Base-by-base conservation (phyloP, 257 asterid genomes). In the Marsdenia floribunda region DNA sequence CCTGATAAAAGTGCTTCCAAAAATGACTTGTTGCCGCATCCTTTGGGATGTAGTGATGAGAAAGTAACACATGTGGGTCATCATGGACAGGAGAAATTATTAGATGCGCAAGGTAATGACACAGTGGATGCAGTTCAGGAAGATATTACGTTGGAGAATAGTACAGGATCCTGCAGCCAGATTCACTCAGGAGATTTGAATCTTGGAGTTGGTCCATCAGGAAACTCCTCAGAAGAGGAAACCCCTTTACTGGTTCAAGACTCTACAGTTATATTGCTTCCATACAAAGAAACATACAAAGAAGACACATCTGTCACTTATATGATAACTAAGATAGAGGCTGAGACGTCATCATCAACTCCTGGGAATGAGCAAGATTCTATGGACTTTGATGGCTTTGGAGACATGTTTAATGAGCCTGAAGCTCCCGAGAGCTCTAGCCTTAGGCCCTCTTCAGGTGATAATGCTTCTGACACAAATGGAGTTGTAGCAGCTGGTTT, bases 371-470 rank as follows among this genome's bases (percentile, higher is more conserved):
- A 88, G 66, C 85, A 83, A 73, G 90, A 85, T 71, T 70, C 84
- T 21, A 65, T 79, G 68, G 88, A 83, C 60, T 88, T 91, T 80
- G 90, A 82, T 77, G 96, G 96, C 54, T 82, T 94, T 73, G 96
- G 92, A 14, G 90, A 86, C 86, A 75, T 94, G 78, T 94, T 94
- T 73, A 77, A 88, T 79, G 98, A 94, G 76, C 97, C 97, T 61
- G 97, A 90, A 82, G 86, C 71, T 61, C 78, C 76, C 71, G 69
- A 71, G 38, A 83, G 77, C 50, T 75, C 70, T 61, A 71, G 73
- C 74, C 65, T 72, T 55, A 77, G 81, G 71, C 73, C 92, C 58
- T 76, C 71, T 21, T 35, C 76, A 64, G 54, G 54, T 76, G 75
- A 70, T 77, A 68, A 77, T 77, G 68, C 72, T 77, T 78, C 81